Base-by-base conservation (phyloP, 1,139 yeast species). In the Pichia terricola region DNA sequence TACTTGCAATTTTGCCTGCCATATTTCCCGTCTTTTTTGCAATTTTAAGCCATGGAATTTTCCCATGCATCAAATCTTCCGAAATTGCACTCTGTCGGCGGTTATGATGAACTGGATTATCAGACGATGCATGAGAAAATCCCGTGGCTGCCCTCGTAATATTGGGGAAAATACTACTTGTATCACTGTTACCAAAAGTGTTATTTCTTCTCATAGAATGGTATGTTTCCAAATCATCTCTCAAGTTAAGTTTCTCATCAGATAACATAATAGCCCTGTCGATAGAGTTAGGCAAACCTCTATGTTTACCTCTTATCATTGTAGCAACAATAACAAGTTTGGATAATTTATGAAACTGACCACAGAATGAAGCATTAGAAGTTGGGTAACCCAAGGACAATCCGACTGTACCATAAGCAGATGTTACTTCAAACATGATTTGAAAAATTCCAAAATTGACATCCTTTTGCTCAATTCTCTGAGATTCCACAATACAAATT, bases 391-490 rank as follows among this genome's bases (percentile, higher is more conserved):
- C 98, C 47, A 88, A 65, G 3, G 95, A 83, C 51, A 89, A 64
- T 0, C 98, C 98, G 39, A 89, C 97, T 0, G 96, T 89, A 61
- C 96, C 96, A 62, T 91, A 94, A 0, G 98, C 98, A 55, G 95
- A 83, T 4, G 87, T 84, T 48, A 88, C 79, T 60, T 91, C 99
- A 64, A 91, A 91, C 56, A 91, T 64, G 3, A 86, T 69, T 8
- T 77, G 69, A 62, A 89, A 91, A 22, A 86, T 75, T 8, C 77
- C 69, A 57, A 89, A 87, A 4, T 74, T 65, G 11, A 69, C 62
- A 33, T 65, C 62, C 3, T 66, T 56, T 43, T 71, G 69, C 38
- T 64, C 56, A 35, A 91, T 67, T 49, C 74, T 75, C 4, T 69
- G 63, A 33, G 91, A 86, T 58, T 94, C 98, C 39, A 87, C 84